Conservation (phyloP, 805 yeast species). For the Wickerhamiella galacta region DNA sequence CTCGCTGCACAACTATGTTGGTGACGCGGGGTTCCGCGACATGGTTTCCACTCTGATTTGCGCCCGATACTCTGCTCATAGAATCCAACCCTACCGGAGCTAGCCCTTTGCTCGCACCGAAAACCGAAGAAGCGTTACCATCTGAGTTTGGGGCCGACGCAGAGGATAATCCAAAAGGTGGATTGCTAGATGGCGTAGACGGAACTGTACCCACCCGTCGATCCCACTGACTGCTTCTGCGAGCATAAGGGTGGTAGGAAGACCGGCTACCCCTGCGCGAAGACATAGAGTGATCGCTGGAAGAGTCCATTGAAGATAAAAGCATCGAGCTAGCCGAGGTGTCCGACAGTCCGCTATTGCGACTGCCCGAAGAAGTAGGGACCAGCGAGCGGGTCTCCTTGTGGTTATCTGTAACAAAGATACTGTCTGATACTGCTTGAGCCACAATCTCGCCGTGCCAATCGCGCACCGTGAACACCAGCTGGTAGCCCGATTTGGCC, state of each 20-base stretch:
- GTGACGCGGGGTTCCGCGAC: neutral
- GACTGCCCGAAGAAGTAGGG: neutral
- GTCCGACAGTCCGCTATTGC: neutral
- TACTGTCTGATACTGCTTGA: constrained; percentile 49
- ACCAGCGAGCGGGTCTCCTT: constrained; percentile 28
- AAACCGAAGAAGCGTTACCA: too few relatives aligned
- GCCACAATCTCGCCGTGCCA: constrained; percentile 48
- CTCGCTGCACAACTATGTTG: constrained; percentile 42
- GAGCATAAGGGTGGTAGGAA: constrained; percentile 10
- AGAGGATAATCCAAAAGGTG: too few relatives aligned
- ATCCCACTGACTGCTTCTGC: neutral
- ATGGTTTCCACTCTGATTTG: neutral
- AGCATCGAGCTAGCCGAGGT: neutral
- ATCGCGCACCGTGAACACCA: constrained; percentile 46
- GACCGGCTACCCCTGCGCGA: neutral
- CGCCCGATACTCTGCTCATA: too few relatives aligned
- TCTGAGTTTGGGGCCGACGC: too few relatives aligned
- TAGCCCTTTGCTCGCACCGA: too few relatives aligned
- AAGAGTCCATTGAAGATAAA: neutral
- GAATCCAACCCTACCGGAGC: too few relatives aligned
- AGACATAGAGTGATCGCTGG: constrained; percentile 1
- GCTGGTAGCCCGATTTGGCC: constrained; percentile 69
- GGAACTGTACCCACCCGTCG: too few relatives aligned
- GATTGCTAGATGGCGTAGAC: too few relatives aligned
- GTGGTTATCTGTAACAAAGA: constrained; percentile 90